These are phyloP conservation scores for Remersonia thermophila DNA, from an alignment of 2,329 filamentous ascomycete genomes.

Conservation along the genomic window DNA sequence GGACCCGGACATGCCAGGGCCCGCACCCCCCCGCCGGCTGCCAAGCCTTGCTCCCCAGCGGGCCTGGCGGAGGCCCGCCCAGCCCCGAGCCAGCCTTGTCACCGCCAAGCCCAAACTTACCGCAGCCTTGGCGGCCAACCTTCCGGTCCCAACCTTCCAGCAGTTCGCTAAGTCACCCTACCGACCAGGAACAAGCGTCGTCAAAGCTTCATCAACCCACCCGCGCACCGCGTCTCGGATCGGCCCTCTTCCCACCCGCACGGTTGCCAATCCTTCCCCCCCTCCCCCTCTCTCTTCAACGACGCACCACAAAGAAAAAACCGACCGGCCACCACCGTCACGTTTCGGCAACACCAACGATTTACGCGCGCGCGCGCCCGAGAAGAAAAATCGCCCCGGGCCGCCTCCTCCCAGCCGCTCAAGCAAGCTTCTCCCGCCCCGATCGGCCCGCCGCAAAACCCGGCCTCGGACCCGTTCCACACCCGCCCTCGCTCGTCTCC, in stretches of 20 bases:
- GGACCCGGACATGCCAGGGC: too few relatives aligned
- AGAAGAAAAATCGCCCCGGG: neutral
- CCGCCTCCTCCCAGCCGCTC: neutral
- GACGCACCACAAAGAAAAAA: neutral
- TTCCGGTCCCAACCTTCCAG: too few relatives aligned
- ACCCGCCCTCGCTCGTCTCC: too few relatives aligned
- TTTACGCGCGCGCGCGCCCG: too few relatives aligned
- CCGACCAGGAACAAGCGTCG: too few relatives aligned
- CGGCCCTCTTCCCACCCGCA: neutral
- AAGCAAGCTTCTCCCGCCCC: neutral
- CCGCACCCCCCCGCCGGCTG: neutral
- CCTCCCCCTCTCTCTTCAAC: neutral
- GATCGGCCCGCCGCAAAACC: too few relatives aligned
- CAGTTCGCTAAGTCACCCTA: neutral
- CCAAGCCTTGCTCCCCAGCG: neutral
- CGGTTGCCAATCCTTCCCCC: neutral
- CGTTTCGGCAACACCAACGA: neutral
- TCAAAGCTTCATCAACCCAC: too few relatives aligned
- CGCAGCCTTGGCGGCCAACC: neutral
- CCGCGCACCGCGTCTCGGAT: slow-evolving; percentile 1
- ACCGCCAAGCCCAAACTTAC: slow-evolving; percentile 12
- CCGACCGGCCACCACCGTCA: neutral
- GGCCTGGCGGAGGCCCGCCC: too few relatives aligned
- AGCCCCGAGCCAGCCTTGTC: neutral
- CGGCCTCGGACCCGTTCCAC: too few relatives aligned